Base-by-base conservation (phyloP, 2,329 filamentous ascomycete species). In the Colletotrichum costaricense region DNA sequence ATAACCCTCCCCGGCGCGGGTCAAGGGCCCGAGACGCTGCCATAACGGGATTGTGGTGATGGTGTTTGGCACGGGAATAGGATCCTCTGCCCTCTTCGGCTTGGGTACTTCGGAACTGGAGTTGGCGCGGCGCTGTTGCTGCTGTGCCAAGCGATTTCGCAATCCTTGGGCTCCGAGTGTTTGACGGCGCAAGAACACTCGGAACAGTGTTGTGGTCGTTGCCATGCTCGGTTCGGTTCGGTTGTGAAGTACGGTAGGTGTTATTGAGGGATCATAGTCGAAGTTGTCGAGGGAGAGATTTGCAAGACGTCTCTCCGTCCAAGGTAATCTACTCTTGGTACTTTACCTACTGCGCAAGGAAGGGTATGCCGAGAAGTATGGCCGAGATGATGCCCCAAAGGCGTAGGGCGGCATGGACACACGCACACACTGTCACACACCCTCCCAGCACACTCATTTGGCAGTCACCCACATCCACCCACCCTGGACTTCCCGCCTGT, bases 11-110 rank as follows among this genome's bases (percentile, higher is more conserved):
- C 86, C 87, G 0, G 84, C 83, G 42, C 84, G 83, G 3, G 89
- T 90, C 67, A 92, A 71, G 3, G 89, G 90, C 0, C 90, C 90
- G 2, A 92, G 83, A 0, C 89, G 84, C 77, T 88, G 86, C 89
- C 89, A 91, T 54, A 91, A 76, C 3, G 87, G 83, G 22, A 85
- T 75, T 12, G 81, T 79, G 58, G 85, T 78, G 26, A 86, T 81
- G 28, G 83, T 84, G 75, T 83, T 84, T 7, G 84, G 82, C 5
- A 84, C 81, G 3, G 86, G 85, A 60, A 88, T 84, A 26, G 85
- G 80, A 60, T 81, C 79, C 35, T 80, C 78, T 16, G 73, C 65
- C 42, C 73, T 66, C 72, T 74, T 73, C 60, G 57, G 74, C 58
- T 69, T 69, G 42, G 74, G 35, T n/a, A 62, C 42, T 42, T 75